phyloP scores from a whole-genome alignment of 1,284 basidiomycete species.

The Porogramme epimiltina region DNA sequence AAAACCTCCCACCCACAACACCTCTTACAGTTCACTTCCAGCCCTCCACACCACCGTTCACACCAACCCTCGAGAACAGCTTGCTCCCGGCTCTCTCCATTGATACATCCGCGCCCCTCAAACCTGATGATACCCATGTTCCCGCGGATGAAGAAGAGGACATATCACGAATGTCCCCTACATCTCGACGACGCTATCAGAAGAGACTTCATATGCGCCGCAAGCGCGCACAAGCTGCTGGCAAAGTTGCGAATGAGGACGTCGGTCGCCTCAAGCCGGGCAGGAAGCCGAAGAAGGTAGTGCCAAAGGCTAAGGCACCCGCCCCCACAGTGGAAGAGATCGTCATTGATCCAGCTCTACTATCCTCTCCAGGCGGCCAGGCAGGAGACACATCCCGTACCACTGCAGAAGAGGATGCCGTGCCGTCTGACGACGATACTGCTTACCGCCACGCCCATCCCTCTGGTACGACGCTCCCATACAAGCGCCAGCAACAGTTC shows the following conservation, averaged over 20 bases:
- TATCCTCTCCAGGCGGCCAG: too few species aligned
- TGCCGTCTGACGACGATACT: neutral
- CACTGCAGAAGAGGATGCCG: too few species aligned
- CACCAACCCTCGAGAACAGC: neutral
- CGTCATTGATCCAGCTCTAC: too few species aligned
- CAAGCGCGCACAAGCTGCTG: slow-evolving; percentile 55
- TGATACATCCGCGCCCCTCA: neutral
- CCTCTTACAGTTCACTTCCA: too few species aligned
- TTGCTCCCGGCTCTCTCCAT: neutral
- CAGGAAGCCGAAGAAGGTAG: slow-evolving; percentile 34
- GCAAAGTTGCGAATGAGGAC: slow-evolving; percentile 35
- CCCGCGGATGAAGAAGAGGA: slow-evolving; percentile 1
- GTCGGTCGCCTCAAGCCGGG: slow-evolving; percentile 48
- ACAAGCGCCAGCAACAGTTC: slow-evolving; percentile 46
- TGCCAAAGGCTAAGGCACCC: neutral
- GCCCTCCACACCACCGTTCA: neutral
- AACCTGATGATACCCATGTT: neutral
- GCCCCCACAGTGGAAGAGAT: neutral
- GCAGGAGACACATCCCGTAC: too few species aligned
- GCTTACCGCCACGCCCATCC: slow-evolving; percentile 21
- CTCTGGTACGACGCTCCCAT: slow-evolving; percentile 44
- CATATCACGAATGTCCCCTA: slow-evolving; percentile 37
- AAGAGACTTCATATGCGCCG: slow-evolving; percentile 75
- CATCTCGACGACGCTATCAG: slow-evolving; percentile 52
- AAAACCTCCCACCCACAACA: neutral